Evolutionary conservation across 164 flowering plant genomes (phyloP), one percentile per base, ranked within the genome.

Genomic region (Stephania japonica): DNA sequence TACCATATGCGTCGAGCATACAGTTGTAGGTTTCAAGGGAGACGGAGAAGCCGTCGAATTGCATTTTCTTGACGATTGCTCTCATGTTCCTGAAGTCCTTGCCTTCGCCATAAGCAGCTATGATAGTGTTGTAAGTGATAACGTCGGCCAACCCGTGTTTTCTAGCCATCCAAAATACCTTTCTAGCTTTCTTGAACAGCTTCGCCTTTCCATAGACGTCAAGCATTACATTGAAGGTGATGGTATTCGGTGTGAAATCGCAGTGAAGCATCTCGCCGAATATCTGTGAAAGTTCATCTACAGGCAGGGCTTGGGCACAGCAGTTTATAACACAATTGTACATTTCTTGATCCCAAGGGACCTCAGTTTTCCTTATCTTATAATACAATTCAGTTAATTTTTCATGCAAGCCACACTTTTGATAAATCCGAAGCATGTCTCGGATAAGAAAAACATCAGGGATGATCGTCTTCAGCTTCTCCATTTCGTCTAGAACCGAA

Each of bases 1-100:
- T 95, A 62, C 98, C 99, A 80, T 95, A 92, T 3, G 90, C 91
- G 81, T 92, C 93, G 84, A 95, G 75, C 99, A 92, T 90, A 71
- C 83, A 87, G 74, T 92, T 95, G 81, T 91, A 95, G 62, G 91
- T 97, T 83, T 91, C 94, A 25, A 91, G 90, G 59, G 99, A 89
- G 78, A 91, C 90, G 6, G 92, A 84, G 78, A 95, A 91, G 9
- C 96, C 98, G 72, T 87, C 76, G 77, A 87, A 87, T 72, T 88
- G 79, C 99, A 95, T 95, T 32, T 80, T 76, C 61, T 65, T 75
- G 50, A 86, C 81, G 24, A 88, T 77, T 50, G 90, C 82, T 65
- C 80, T 80, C 96, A 95, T 90, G 42, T 80, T 85, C 70, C 71
- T 80, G 5, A 91, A 78, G 81, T 92, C 85, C 73, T 86, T 88